Evolutionary conservation across 2,329 filamentous ascomycete genomes (phyloP).

Genomic region (Colletotrichum paranaense): DNA sequence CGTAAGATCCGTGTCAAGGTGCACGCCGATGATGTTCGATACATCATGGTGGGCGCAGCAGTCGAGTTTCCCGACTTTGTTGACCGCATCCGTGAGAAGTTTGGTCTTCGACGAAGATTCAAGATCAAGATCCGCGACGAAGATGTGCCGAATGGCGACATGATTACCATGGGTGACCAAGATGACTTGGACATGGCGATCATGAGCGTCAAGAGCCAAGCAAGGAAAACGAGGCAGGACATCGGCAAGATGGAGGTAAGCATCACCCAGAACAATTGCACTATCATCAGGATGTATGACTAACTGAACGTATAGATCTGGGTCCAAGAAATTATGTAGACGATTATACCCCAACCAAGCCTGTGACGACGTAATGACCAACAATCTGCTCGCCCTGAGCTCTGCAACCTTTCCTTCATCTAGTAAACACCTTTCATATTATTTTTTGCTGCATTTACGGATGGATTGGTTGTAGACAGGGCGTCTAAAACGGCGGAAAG

Average conservation of each 20-base stretch:
- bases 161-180: constrained; percentile 97
- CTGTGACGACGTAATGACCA: constrained; percentile 48
- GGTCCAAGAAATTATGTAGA: constrained; percentile 57
- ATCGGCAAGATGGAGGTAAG: constrained; percentile 96
- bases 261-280: constrained; percentile 34
- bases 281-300: neutral
- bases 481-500: constrained; percentile 23
- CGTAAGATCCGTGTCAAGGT: constrained; percentile 91
- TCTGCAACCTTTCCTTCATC: constrained; percentile 22
- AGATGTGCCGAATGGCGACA: constrained; percentile 79
- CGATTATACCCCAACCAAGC: constrained; percentile 40
- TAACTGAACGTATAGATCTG: constrained; percentile 55
- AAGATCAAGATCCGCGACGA: constrained; percentile 93
- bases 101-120: constrained; percentile 80
- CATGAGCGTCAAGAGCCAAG: constrained; percentile 73
- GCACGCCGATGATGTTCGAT: constrained; percentile 89
- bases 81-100: constrained; percentile 86
- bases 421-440: constrained; percentile 15
- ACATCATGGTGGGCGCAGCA: constrained; percentile 83
- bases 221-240: constrained; percentile 79
- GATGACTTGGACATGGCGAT: constrained; percentile 95
- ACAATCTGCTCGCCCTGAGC: constrained; percentile 21
- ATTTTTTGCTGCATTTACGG: constrained; percentile 23
- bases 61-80: constrained; percentile 83
- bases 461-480: constrained; percentile 33